Evolutionary conservation across 192 early-diverging fungal genomes (phyloP).

Genomic region (Thamnidium elegans): DNA sequence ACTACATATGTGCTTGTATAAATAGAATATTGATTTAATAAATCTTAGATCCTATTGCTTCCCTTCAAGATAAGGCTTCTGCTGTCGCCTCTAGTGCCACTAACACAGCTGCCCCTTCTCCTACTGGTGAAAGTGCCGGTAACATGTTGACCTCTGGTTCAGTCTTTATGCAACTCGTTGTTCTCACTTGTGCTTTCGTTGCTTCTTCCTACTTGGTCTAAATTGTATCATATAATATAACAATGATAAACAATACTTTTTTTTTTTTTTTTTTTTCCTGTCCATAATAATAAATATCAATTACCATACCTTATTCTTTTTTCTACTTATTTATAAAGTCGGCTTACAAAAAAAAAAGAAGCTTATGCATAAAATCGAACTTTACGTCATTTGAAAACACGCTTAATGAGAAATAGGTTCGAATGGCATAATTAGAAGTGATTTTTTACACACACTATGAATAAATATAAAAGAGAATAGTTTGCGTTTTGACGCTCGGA

Average conservation of each 20-base stretch:
- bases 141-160: background rate
- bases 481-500: too few species aligned
- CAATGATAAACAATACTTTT: background rate
- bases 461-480: too few species aligned
- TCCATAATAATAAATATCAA: background rate
- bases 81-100: background rate
- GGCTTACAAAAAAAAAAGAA: too few species aligned
- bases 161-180: background rate
- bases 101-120: background rate
- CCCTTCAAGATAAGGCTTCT: conserved; percentile 9
- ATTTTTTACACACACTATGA: too few species aligned
- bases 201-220: background rate
- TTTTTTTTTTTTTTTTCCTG: background rate
- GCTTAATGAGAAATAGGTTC: too few species aligned
- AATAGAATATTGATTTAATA: background rate
- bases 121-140: background rate
- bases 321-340: background rate
- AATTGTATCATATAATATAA: background rate
- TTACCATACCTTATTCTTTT: background rate
- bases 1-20: background rate
- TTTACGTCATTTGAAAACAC: too few species aligned
- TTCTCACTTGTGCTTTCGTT: background rate
- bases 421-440: too few species aligned
- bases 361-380: too few species aligned
- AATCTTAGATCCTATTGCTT: background rate